Conservation (phyloP, 78 protist genomes). For the Bigelowiella natans region DNA sequence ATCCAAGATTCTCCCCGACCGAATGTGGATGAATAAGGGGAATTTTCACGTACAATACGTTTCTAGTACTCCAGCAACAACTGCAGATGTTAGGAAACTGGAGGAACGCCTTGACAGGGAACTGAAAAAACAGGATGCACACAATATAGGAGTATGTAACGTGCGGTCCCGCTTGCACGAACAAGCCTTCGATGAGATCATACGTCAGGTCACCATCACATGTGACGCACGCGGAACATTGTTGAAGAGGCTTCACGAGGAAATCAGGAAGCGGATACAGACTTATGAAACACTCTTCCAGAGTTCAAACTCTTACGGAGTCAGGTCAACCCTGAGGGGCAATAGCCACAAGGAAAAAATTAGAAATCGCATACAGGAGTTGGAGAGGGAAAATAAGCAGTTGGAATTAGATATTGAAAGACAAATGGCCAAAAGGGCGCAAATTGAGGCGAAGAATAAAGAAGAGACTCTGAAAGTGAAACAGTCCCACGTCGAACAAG, state of each 20-base stretch:
- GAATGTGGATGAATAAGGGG: not conserved
- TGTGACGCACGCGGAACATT: slow-evolving; percentile 79
- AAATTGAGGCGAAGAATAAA: not conserved
- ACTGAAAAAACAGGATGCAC: not conserved
- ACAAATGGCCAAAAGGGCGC: not conserved
- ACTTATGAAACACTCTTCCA: slow-evolving; percentile 58
- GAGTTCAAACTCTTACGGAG: not conserved
- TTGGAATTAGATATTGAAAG: not conserved
- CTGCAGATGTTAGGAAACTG: not conserved
- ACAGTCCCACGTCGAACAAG: not conserved
- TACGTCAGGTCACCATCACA: slow-evolving; percentile 74
- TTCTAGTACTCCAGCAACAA: not conserved
- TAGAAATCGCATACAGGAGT: not conserved
- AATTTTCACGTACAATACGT: not conserved
- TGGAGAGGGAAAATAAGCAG: not conserved
- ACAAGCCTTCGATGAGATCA: not conserved
- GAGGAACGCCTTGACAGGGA: not conserved
- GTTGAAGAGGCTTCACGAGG: slow-evolving; percentile 70
- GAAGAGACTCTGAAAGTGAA: not conserved
- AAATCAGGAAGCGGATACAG: slow-evolving; percentile 61
- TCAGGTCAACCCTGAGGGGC: not conserved
- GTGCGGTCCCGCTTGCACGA: not conserved
- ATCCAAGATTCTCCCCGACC: not conserved
- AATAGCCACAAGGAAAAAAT: not conserved
- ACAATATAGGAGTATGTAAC: not conserved